Percentiles rank a stretch among this genome's conserved stretches.
Evolutionary conservation across 768 basidiomycete genomes (phyloP).

Genomic region (Trametes maxima): DNA sequence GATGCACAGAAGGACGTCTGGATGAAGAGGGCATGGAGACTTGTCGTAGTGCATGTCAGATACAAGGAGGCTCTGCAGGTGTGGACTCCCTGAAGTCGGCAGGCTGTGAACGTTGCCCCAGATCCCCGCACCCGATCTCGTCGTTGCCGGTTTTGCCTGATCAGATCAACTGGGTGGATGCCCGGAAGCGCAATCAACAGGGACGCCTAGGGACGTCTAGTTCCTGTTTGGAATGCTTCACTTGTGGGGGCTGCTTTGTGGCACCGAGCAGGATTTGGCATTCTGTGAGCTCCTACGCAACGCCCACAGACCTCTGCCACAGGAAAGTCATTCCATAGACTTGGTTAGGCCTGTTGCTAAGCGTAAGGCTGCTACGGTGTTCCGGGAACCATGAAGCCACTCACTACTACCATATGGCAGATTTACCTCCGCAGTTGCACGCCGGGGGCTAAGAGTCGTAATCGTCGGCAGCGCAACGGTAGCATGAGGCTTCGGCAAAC

Average conservation of each 20-base stretch:
- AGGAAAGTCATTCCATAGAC: no score
- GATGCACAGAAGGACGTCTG: slow-evolving; percentile 12
- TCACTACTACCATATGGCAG: no score
- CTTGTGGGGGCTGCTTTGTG: neutral
- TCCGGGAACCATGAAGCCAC: no score
- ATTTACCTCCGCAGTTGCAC: no score
- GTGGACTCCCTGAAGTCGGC: neutral
- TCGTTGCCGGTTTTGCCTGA: slow-evolving; percentile 5
- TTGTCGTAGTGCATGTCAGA: slow-evolving; percentile 3
- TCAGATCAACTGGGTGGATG: neutral
- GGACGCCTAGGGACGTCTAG: neutral
- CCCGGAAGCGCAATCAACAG: neutral
- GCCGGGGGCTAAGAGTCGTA: no score
- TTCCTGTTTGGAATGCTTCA: neutral
- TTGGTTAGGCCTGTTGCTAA: no score
- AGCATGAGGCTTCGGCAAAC: no score
- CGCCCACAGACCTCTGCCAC: no score
- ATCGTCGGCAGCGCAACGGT: no score
- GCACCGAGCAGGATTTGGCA: neutral
- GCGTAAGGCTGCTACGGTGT: no score
- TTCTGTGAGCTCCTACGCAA: neutral
- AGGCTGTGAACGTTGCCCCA: slow-evolving; percentile 4
- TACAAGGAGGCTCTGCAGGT: neutral
- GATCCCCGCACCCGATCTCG: neutral
- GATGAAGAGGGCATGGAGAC: slow-evolving; percentile 1